Percentiles rank a stretch among this genome's conserved stretches.
phyloP scores from a whole-genome alignment of 176 grass and related monocot species.

The Avena eriantha region DNA sequence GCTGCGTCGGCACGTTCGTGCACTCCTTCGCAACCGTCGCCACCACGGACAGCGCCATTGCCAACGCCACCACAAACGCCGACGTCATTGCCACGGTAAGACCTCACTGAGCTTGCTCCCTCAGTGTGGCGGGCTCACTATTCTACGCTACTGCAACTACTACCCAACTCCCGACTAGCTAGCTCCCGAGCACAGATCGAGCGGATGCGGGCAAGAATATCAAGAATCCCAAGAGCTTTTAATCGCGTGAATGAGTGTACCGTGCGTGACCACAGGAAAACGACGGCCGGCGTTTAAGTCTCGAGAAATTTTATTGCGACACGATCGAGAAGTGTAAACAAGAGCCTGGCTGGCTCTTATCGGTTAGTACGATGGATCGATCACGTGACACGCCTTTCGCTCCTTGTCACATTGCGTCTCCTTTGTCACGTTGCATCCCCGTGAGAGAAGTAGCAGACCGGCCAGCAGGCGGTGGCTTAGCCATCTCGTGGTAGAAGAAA shows the following conservation, averaged over 20 bases:
- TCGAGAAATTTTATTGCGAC: not conserved
- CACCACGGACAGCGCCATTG: not conserved
- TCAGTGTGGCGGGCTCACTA: not conserved
- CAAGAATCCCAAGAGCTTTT: slow-evolving; percentile 9
- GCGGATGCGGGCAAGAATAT: not conserved
- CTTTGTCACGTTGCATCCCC: slow-evolving; percentile 43
- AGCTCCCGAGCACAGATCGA: not conserved
- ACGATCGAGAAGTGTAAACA: no score
- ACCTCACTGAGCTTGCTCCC: no score
- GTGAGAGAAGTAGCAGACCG: slow-evolving; percentile 3
- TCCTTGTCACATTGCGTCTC: slow-evolving; percentile 20
- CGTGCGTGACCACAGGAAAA: not conserved
- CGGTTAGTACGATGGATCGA: no score
- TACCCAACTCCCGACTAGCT: no score
- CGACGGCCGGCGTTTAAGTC: slow-evolving; percentile 29
- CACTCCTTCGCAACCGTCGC: slow-evolving; percentile 56
- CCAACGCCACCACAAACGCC: not conserved
- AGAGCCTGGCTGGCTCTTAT: no score
- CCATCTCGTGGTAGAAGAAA: not conserved
- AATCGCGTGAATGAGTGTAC: not conserved
- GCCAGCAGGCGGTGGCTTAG: not conserved
- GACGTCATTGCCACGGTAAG: not conserved
- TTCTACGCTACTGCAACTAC: not conserved
- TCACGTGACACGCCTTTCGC: no score
- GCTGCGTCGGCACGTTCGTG: slow-evolving; percentile 68